A percentile compares a stretch with the other conserved stretches of the same genome.
phyloP scores from a whole-genome alignment of 192 early-diverging fungal genomes.

The Chytriomyces sp. region DNA sequence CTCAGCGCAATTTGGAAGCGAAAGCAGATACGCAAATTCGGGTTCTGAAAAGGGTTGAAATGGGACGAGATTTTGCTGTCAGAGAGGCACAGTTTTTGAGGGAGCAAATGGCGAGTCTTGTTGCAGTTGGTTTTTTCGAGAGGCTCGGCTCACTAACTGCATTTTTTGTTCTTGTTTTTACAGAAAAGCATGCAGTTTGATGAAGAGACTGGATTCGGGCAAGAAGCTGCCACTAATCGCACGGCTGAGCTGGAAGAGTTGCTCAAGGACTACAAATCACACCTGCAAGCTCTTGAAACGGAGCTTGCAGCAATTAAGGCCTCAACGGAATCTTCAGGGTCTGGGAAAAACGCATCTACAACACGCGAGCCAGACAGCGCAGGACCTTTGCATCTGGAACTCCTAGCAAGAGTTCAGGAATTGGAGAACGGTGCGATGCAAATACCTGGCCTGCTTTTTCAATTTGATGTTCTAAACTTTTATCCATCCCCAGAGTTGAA shows the following conservation, averaged over 20 bases:
- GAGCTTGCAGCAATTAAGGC: constrained; percentile 17
- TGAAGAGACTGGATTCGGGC: constrained; percentile 62
- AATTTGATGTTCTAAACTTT: too few species aligned
- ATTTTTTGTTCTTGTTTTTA: too few species aligned
- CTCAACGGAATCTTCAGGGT: too few species aligned
- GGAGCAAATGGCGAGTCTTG: constrained; percentile 63
- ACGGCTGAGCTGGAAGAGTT: constrained; percentile 68
- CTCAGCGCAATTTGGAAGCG: neutral
- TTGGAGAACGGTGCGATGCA: neutral
- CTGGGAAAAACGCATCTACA: too few species aligned
- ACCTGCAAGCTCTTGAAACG: constrained; percentile 28
- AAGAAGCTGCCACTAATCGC: constrained; percentile 54
- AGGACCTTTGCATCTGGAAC: neutral
- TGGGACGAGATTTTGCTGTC: constrained; percentile 46
- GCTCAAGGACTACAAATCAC: constrained; percentile 56
- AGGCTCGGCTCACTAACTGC: too few species aligned
- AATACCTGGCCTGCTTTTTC: too few species aligned
- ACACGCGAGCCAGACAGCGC: too few species aligned
- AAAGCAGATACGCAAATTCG: neutral
- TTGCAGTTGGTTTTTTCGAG: neutral
- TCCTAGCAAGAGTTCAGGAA: neutral
- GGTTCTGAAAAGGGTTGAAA: constrained; percentile 45
- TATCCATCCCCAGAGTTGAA: neutral
- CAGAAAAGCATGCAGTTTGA: constrained; percentile 54
- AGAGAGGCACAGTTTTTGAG: constrained; percentile 69